phyloP scores from a whole-genome alignment of 2,329 filamentous ascomycete species.

The Exophiala spinifera region DNA sequence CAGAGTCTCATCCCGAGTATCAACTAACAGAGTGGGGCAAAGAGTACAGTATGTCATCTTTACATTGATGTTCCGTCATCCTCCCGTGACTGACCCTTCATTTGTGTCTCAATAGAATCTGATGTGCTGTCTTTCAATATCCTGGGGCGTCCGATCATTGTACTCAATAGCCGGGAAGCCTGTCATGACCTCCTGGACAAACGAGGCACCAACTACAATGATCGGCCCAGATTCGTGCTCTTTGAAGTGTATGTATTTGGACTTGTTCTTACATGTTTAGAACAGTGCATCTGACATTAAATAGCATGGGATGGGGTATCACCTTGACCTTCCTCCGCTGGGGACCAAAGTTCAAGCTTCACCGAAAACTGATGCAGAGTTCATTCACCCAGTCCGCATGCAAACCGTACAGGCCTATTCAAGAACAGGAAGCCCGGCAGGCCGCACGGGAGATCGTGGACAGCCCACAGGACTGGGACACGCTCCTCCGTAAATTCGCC shows the following conservation, averaged over 20 bases:
- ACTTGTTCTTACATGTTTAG: too few relatives aligned
- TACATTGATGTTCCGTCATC: background rate
- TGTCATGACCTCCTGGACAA: slow-evolving; percentile 12
- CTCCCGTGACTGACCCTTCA: background rate
- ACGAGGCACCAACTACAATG: slow-evolving; percentile 8
- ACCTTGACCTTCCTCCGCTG: slow-evolving; percentile 48
- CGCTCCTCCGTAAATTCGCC: slow-evolving; percentile 7
- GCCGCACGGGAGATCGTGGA: slow-evolving; percentile 3
- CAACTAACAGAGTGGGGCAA: slow-evolving; percentile 14
- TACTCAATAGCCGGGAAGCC: slow-evolving; percentile 34
- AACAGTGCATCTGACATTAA: too few relatives aligned
- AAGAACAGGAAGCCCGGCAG: slow-evolving; percentile 21
- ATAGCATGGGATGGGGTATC: slow-evolving; percentile 44
- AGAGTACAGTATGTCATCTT: slow-evolving; percentile 6
- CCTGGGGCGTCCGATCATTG: slow-evolving; percentile 37
- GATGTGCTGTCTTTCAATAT: slow-evolving; percentile 24
- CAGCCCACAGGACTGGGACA: slow-evolving; percentile 5
- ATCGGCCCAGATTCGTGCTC: slow-evolving; percentile 10
- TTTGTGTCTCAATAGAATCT: background rate
- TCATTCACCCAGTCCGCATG: slow-evolving; percentile 43
- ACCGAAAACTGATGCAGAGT: slow-evolving; percentile 46
- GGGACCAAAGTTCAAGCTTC: slow-evolving; percentile 44
- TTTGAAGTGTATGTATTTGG: slow-evolving; percentile 4
- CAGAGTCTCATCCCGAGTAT: slow-evolving; percentile 11
- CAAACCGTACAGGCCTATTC: slow-evolving; percentile 29